These are phyloP conservation scores for Dioszegia aurantiaca DNA, from an alignment of 768 basidiomycete genomes.

Conservation along the genomic window DNA sequence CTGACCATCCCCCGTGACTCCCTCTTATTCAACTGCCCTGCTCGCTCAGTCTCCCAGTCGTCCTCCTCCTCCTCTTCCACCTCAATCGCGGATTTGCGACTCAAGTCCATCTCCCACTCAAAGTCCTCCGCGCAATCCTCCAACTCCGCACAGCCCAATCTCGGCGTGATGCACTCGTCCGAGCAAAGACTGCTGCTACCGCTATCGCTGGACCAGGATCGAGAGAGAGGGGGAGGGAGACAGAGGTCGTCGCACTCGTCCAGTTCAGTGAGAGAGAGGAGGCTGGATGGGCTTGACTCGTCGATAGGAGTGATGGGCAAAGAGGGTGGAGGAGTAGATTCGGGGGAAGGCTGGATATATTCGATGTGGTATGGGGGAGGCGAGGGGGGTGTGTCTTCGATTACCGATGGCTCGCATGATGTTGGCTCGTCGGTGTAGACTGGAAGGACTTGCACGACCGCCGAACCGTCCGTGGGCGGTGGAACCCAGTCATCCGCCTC, in stretches of 20 bases:
- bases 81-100: not conserved
- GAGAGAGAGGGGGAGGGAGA: constrained; percentile 33
- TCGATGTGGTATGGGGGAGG: constrained; percentile 1
- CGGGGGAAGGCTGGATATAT: constrained; percentile 1
- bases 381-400: too few species aligned
- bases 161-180: constrained; percentile 32
- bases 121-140: constrained; percentile 5
- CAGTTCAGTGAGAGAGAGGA: constrained; percentile 16
- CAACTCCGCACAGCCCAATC: constrained; percentile 16
- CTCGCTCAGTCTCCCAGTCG: too few species aligned
- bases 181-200: constrained; percentile 6
- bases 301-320: constrained; percentile 8
- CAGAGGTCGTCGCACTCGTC: constrained; percentile 24
- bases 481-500: not conserved
- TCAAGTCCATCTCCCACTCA: not conserved
- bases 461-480: too few species aligned
- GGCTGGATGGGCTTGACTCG: not conserved
- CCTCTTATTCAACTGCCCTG: too few species aligned
- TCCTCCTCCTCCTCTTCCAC: too few species aligned
- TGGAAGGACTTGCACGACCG: too few species aligned
- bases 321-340: not conserved
- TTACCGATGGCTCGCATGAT: constrained; percentile 20
- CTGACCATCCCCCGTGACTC: too few species aligned
- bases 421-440: constrained; percentile 28
- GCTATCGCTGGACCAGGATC: constrained; percentile 28